These are phyloP conservation scores for Podaxis sp. DNA, from an alignment of 768 basidiomycete genomes.

Conservation along the genomic window DNA sequence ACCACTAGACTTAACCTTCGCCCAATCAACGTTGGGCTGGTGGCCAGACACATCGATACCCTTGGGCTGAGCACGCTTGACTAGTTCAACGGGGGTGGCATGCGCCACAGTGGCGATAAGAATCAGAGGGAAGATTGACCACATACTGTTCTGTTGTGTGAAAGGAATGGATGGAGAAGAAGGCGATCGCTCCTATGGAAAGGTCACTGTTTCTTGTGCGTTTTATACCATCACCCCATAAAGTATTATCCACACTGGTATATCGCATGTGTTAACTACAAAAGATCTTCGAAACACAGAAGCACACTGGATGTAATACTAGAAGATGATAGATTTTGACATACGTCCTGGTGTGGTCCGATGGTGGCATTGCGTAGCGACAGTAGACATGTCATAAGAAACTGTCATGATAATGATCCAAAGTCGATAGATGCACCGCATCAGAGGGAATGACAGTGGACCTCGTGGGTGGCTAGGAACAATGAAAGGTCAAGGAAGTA, in stretches of 20 bases:
- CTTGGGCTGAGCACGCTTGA: constrained; percentile 29
- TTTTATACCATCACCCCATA: background rate
- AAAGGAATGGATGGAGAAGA: background rate
- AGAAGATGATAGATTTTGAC: too few species aligned
- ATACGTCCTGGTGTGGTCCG: too few species aligned
- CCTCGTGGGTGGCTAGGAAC: too few species aligned
- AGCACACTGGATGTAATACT: too few species aligned
- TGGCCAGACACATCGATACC: constrained; percentile 59
- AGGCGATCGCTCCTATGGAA: background rate
- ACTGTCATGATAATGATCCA: too few species aligned
- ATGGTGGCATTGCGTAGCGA: too few species aligned
- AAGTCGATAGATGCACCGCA: too few species aligned
- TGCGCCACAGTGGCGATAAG: background rate
- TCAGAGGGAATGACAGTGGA: too few species aligned
- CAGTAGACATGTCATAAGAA: too few species aligned
- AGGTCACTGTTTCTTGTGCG: background rate
- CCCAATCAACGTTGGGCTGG: constrained; percentile 53
- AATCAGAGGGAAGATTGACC: background rate
- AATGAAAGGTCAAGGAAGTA: too few species aligned
- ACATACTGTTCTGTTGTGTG: background rate
- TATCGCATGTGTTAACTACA: background rate
- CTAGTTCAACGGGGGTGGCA: background rate
- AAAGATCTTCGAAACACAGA: too few species aligned
- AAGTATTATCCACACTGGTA: background rate
- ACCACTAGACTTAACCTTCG: constrained; percentile 48